A percentile compares a stretch with the other conserved stretches of the same genome.
phyloP scores from a whole-genome alignment of 805 yeast species.

The Lachancea lanzarotensis region DNA sequence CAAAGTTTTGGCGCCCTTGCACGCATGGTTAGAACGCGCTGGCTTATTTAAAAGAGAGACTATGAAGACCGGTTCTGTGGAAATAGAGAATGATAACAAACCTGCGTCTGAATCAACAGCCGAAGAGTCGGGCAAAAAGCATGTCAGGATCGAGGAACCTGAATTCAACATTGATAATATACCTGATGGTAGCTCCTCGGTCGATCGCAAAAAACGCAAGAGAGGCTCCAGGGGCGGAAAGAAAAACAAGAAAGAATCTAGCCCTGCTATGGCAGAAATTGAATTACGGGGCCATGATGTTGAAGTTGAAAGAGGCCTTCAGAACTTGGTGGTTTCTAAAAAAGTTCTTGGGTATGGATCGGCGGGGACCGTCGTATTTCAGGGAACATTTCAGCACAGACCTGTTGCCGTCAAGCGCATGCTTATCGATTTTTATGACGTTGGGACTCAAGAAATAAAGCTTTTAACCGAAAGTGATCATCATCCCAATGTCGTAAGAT shows the following conservation, averaged over 20 bases:
- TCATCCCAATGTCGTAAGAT: conserved; percentile 90
- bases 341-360: conserved; percentile 90
- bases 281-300: conserved; percentile 10
- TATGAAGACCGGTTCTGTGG: conserved; percentile 10
- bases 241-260: conserved; percentile 37
- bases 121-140: not conserved
- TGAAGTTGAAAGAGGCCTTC: conserved; percentile 32
- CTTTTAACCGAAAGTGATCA: conserved; percentile 90
- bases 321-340: conserved; percentile 58
- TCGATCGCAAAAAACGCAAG: conserved; percentile 50
- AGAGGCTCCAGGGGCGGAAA: conserved; percentile 85
- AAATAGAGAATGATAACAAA: conserved; percentile 5
- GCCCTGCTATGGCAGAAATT: not conserved
- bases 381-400: conserved; percentile 83
- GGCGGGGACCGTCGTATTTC: conserved; percentile 91
- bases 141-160: conserved; percentile 9
- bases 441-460: conserved; percentile 87
- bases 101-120: not conserved
- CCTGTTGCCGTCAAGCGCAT: conserved; percentile 95
- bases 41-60: conserved; percentile 29
- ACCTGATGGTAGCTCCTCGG: conserved; percentile 11
- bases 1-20: conserved; percentile 31
- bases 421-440: conserved; percentile 87
- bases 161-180: conserved; percentile 10
- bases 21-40: conserved; percentile 27